These are phyloP conservation scores for Adansonia digitata DNA, from an alignment of 345 rosid genomes.

Conservation along the genomic window DNA sequence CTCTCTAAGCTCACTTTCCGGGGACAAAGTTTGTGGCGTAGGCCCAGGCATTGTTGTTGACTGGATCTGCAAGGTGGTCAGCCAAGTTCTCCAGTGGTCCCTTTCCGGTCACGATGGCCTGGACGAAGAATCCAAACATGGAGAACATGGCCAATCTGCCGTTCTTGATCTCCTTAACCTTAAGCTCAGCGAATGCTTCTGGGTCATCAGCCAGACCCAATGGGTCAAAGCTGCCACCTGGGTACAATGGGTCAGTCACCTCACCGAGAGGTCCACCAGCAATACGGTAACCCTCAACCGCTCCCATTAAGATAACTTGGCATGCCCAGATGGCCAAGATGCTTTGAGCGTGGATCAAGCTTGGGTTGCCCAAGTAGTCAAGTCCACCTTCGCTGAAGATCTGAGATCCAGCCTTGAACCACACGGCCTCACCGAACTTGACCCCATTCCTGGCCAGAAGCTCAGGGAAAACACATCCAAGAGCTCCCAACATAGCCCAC, in stretches of 20 bases:
- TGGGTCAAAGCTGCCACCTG: constrained; percentile 55
- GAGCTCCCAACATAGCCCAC: constrained; percentile 95
- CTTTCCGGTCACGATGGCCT: constrained; percentile 57
- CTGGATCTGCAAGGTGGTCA: constrained; percentile 55
- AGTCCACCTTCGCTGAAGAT: constrained; percentile 95
- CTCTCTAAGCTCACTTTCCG: constrained; percentile 38
- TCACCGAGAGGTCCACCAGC: constrained; percentile 65
- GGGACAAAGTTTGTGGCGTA: constrained; percentile 59
- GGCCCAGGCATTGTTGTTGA: constrained; percentile 60
- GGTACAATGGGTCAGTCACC: constrained; percentile 44
- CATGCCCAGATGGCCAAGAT: constrained; percentile 77
- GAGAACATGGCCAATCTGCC: constrained; percentile 59
- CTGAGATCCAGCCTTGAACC: constrained; percentile 98
- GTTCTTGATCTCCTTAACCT: constrained; percentile 58
- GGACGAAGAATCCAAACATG: constrained; percentile 55
- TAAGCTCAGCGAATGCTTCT: constrained; percentile 53
- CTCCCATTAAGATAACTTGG: constrained; percentile 71
- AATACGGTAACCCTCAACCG: constrained; percentile 75
- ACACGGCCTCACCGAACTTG: constrained; percentile 83
- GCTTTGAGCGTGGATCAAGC: constrained; percentile 75
- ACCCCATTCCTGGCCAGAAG: constrained; percentile 69
- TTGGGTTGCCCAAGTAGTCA: constrained; percentile 87
- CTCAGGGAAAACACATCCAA: constrained; percentile 90
- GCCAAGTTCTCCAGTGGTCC: constrained; percentile 54
- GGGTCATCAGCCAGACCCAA: constrained; percentile 57